Percentiles rank a stretch among this genome's conserved stretches.
Evolutionary conservation across 768 basidiomycete genomes (phyloP).

Genomic region (Flagelloscypha sp.): DNA sequence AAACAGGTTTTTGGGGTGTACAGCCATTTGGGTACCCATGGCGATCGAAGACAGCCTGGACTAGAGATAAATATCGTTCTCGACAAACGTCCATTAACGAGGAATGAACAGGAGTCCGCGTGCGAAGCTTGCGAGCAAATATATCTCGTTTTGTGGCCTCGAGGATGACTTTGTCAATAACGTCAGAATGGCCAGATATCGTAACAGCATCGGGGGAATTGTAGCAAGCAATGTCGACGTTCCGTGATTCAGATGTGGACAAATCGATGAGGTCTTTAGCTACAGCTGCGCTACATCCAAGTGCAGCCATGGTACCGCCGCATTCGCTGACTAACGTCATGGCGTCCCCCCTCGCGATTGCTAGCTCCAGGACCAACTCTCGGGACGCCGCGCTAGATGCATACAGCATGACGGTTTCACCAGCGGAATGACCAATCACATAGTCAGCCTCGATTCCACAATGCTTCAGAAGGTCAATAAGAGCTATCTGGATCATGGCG

Average conservation of each 20-base stretch:
- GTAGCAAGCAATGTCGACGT: constrained; percentile 32
- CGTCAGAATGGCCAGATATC: constrained; percentile 23
- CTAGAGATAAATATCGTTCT: constrained; percentile 16
- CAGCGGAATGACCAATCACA: constrained; percentile 40
- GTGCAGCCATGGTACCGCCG: constrained; percentile 37
- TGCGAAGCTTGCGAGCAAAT: constrained; percentile 28
- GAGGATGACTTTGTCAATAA: constrained; percentile 23
- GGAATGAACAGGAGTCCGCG: constrained; percentile 31
- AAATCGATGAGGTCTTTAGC: constrained; percentile 19
- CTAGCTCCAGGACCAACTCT: constrained; percentile 33
- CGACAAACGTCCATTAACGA: constrained; percentile 28
- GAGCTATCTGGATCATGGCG: constrained; percentile 37
- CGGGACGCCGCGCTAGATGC: constrained; percentile 33
- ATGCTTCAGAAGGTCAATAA: constrained; percentile 30
- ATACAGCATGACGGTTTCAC: constrained; percentile 36
- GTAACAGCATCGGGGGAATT: constrained; percentile 30
- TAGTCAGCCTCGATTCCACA: constrained; percentile 29
- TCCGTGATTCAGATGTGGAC: constrained; percentile 4
- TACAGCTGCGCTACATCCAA: constrained; percentile 23
- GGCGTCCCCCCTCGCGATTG: constrained; percentile 32
- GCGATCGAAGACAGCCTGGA: constrained; percentile 26
- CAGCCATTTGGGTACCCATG: constrained; percentile 17
- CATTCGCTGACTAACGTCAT: constrained; percentile 23
- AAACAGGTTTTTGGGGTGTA: constrained; percentile 21
- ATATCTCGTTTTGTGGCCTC: constrained; percentile 19